phyloP scores from a whole-genome alignment of 2,329 filamentous ascomycete species.

The Beauveria rudraprayagi region DNA sequence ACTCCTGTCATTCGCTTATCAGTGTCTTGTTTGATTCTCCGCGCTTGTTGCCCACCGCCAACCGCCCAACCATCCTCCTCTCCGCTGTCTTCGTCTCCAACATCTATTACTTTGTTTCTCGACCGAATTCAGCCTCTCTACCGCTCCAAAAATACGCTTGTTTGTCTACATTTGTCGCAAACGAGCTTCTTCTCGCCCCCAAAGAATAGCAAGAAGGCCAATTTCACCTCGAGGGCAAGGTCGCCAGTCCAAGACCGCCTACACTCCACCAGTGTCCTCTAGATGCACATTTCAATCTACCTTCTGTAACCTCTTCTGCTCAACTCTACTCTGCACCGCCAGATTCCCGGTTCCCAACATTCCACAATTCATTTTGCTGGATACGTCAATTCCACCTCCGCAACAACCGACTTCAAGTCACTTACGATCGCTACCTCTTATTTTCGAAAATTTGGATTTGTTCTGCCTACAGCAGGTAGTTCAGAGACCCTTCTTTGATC shows the following conservation, averaged over 20 bases:
- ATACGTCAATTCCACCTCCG: not conserved
- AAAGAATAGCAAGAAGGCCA: not conserved
- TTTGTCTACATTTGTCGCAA: not conserved
- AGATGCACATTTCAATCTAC: conserved; percentile 9
- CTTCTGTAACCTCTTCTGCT: not conserved
- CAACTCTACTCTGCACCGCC: not conserved
- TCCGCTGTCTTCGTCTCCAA: conserved; percentile 8
- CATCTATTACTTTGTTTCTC: not conserved
- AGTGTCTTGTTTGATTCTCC: conserved; percentile 44
- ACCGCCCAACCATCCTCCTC: conserved; percentile 12
- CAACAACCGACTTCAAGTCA: conserved; percentile 14
- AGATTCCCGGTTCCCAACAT: not conserved
- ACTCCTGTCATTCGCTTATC: conserved; percentile 66
- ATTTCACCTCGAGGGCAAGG: not conserved
- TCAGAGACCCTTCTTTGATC: not conserved
- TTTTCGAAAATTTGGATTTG: conserved; percentile 9
- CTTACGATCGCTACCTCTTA: conserved; percentile 30
- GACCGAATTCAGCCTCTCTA: not conserved
- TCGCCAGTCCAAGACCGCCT: not conserved
- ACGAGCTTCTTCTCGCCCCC: not conserved
- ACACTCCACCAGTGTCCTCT: not conserved
- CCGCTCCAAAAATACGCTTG: not conserved
- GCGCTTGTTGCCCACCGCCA: conserved; percentile 27
- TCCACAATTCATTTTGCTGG: conserved; percentile 7
- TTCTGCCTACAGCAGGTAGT: not conserved